A percentile compares a stretch with the other conserved stretches of the same genome.
phyloP scores from a whole-genome alignment of 805 yeast genomes.

The Geotrichum ghanense region DNA sequence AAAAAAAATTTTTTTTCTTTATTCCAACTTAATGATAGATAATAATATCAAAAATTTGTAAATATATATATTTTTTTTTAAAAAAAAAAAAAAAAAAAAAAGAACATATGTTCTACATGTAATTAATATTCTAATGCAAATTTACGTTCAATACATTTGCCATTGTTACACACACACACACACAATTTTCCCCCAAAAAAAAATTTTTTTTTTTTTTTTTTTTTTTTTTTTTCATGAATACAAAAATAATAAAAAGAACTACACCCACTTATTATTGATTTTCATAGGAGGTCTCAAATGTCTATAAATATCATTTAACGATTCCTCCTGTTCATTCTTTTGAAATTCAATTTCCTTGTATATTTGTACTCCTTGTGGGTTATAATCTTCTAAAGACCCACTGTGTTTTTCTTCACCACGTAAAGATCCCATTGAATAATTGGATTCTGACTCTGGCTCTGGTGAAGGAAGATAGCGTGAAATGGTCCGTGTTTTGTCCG shows the following conservation, averaged over 20 bases:
- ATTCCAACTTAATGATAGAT: too few species aligned
- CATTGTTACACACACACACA: too few species aligned
- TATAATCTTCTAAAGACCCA: neutral
- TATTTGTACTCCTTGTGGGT: neutral
- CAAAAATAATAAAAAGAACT: neutral
- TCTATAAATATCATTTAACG: neutral
- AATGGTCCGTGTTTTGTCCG: too few species aligned
- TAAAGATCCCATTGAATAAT: neutral
- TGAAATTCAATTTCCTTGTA: neutral
- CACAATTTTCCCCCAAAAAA: too few species aligned
- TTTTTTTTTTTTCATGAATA: too few species aligned
- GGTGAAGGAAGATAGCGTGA: neutral
- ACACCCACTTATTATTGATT: neutral
- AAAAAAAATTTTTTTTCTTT: too few species aligned
- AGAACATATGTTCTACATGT: neutral
- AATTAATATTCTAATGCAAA: too few species aligned
- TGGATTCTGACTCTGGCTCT: neutral
- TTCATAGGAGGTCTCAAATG: constrained; percentile 1
- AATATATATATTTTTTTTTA: too few species aligned
- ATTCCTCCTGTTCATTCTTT: neutral
- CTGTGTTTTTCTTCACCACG: neutral
- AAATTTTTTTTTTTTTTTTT: too few species aligned
- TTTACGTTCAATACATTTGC: too few species aligned
- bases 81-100: too few species aligned
- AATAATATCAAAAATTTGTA: too few species aligned